A percentile compares a stretch with the other conserved stretches of the same genome.
Evolutionary conservation across 768 basidiomycete genomes (phyloP).

Genomic region (Phanerodontia chrysosporium): DNA sequence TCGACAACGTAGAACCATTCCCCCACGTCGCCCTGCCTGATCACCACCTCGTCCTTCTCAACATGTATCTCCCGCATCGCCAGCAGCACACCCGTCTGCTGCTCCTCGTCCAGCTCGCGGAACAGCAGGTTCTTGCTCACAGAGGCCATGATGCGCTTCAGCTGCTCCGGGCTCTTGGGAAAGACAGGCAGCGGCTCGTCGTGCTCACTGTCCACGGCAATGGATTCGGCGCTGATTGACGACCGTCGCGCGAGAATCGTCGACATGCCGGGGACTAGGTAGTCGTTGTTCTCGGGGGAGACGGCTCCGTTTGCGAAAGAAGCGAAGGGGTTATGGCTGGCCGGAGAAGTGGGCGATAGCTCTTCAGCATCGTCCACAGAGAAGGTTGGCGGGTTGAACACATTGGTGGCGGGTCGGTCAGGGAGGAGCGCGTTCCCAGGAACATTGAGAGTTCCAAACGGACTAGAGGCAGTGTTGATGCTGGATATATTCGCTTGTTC

Average conservation of each 20-base stretch:
- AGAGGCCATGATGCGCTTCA: slow-evolving; percentile 81
- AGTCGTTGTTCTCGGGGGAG: slow-evolving; percentile 49
- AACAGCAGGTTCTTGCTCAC: slow-evolving; percentile 92
- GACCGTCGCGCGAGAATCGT: slow-evolving; percentile 87
- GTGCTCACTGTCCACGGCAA: slow-evolving; percentile 68
- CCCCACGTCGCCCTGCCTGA: slow-evolving; percentile 94
- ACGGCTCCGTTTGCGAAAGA: slow-evolving; percentile 28
- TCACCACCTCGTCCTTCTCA: slow-evolving; percentile 77
- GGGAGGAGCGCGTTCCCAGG: slow-evolving; percentile 75
- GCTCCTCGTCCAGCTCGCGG: slow-evolving; percentile 94
- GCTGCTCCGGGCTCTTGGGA: slow-evolving; percentile 78
- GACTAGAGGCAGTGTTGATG: slow-evolving; percentile 47
- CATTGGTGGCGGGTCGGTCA: slow-evolving; percentile 31
- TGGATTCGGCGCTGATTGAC: slow-evolving; percentile 95
- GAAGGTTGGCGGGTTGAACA: slow-evolving; percentile 46
- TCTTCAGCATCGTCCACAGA: slow-evolving; percentile 51
- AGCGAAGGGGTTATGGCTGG: slow-evolving; percentile 33
- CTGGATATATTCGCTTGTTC: slow-evolving; percentile 46
- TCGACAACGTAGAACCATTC: slow-evolving; percentile 99
- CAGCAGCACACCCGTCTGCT: slow-evolving; percentile 85
- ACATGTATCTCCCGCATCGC: slow-evolving; percentile 91
- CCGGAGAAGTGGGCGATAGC: slow-evolving; percentile 57
- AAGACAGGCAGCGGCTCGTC: slow-evolving; percentile 71
- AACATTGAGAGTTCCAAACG: slow-evolving; percentile 77
- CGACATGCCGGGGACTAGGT: slow-evolving; percentile 67